Evolutionary conservation across 805 yeast species (phyloP), one percentile per base, ranked within the genome.

Genomic region (Deakozyma indianensis): DNA sequence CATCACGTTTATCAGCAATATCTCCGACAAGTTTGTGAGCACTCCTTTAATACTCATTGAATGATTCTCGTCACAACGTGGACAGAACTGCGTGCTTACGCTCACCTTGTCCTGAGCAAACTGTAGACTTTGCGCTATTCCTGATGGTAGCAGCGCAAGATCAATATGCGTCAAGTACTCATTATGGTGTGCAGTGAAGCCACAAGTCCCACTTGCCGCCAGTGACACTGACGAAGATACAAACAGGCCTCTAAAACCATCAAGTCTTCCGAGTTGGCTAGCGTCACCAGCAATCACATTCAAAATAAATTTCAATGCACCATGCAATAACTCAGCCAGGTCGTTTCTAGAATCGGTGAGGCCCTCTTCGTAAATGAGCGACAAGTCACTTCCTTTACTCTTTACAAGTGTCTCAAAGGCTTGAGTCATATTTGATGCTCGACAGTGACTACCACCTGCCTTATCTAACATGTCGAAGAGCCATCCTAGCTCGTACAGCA

Each of bases 391-490:
- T 9, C 18, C 38, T 11, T 32, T 9, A 4, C 5, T n/a, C 18
- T 20, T 32, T 7, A 32, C 38, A n/a, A 32, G 11, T 5, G 11
- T n/a, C 38, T 32, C 38, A 32, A 32, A 32, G 5, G 38, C 18
- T 20, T 32, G 11, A 5, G 38, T n/a, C 9, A 90, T 86, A 57
- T 92, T 92, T 1, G 87, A 69, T 0, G 95, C 81, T 35, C 84
- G 75, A 54, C 90, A 86, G 53, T 83, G 84, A 32, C 74, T 73
- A 0, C 94, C 92, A 14, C 72, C 64, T 0, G 95, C 86, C 58
- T 84, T 83, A 38, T 71, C 72, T 63, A 90, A 72, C 98, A 92
- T 90, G 56, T 94, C 97, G 62, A 77, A 85, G 14, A 94, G 65
- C 51, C 86, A 85, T 0, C 96, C 98, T 41, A 88, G 64, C 57